Evolutionary conservation across 768 basidiomycete genomes (phyloP).

Genomic region (Kwoniella sp.): DNA sequence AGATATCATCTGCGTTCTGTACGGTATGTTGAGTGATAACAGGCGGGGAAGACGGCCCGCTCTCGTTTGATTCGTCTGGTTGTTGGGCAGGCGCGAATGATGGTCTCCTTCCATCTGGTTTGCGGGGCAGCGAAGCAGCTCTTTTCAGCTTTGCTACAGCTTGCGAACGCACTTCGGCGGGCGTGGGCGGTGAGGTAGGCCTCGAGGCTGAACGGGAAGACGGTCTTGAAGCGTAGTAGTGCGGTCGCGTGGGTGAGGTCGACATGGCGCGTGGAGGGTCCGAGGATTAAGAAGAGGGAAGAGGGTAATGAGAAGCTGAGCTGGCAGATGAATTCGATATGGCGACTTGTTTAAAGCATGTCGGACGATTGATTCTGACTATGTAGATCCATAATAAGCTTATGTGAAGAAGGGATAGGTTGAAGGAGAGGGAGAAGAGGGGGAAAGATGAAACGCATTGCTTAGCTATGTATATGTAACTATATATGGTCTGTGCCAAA

Average conservation of each 20-base stretch:
- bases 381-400: no score
- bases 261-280: slow-evolving; percentile 12
- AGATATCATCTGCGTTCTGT: slow-evolving; percentile 1
- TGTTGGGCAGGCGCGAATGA: slow-evolving; percentile 23
- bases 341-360: no score
- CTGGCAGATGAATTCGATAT: no score
- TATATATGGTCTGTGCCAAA: slow-evolving; percentile 1
- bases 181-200: slow-evolving; percentile 70
- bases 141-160: slow-evolving; percentile 88
- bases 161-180: slow-evolving; percentile 78
- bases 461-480: not conserved
- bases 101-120: slow-evolving; percentile 85
- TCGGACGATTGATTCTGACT: no score
- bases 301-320: no score
- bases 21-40: not conserved
- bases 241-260: slow-evolving; percentile 61
- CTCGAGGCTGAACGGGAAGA: slow-evolving; percentile 67
- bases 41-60: not conserved
- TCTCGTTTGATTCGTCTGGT: not conserved
- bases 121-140: slow-evolving; percentile 84
- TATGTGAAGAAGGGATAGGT: no score
- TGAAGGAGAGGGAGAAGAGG: not conserved
- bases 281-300: no score
- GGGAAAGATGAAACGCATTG: slow-evolving; percentile 1
- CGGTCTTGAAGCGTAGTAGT: slow-evolving; percentile 75